phyloP scores from a whole-genome alignment of 2,329 filamentous ascomycete species.

The Aspergillus texensis region DNA sequence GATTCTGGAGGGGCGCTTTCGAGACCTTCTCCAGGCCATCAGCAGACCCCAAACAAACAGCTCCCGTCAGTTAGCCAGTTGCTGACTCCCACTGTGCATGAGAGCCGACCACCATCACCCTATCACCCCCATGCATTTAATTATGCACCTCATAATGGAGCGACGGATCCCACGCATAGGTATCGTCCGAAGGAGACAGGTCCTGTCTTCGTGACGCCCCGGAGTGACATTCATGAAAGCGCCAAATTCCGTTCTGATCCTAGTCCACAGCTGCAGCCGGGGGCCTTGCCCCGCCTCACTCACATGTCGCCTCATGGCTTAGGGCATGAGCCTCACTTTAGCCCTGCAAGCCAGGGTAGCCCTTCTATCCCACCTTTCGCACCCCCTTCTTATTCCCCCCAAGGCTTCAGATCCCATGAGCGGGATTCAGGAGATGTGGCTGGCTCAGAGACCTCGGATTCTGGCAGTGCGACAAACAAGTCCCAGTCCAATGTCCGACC shows the following conservation, averaged over 20 bases:
- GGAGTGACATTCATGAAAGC: constrained; percentile 19
- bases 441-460: constrained; percentile 6
- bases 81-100: constrained; percentile 35
- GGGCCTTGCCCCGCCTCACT: constrained; percentile 34
- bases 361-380: constrained; percentile 23
- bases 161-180: constrained; percentile 21
- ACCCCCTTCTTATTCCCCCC: constrained; percentile 21
- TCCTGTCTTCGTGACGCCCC: constrained; percentile 15
- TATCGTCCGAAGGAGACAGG: constrained; percentile 25
- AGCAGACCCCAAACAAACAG: constrained; percentile 29
- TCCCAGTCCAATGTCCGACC: constrained; percentile 25
- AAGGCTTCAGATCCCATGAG: constrained; percentile 20
- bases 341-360: constrained; percentile 23
- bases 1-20: constrained; percentile 22
- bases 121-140: constrained; percentile 29
- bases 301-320: constrained; percentile 31
- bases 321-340: constrained; percentile 23
- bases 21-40: constrained; percentile 13
- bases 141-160: constrained; percentile 18
- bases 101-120: constrained; percentile 31
- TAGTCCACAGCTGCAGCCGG: constrained; percentile 21
- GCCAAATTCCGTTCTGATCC: constrained; percentile 22
- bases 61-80: constrained; percentile 46
- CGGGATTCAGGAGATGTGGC: constrained; percentile 14
- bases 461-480: constrained; percentile 10